Conservation (phyloP, 208 protist genomes). For the Trypanosoma caninum region DNA sequence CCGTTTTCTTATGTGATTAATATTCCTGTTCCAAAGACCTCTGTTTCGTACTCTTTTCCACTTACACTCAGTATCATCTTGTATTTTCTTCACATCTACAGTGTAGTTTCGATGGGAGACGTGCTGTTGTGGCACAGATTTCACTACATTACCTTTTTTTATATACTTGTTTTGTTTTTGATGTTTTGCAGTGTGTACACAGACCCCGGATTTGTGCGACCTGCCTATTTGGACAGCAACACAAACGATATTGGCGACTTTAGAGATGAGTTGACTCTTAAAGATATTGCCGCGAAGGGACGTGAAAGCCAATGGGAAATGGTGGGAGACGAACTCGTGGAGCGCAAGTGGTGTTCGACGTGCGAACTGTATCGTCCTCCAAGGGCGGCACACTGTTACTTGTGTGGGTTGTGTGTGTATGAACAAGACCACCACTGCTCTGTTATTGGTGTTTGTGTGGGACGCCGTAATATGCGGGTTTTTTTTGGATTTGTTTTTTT, state of each 20-base stretch:
- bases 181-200: slow-evolving; percentile 56
- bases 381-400: slow-evolving; percentile 88
- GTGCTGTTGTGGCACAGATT: slow-evolving; percentile 35
- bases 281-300: slow-evolving; percentile 64
- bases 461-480: slow-evolving; percentile 50
- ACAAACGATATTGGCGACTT: background rate
- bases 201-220: slow-evolving; percentile 78
- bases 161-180: slow-evolving; percentile 42
- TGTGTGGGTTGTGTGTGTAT: slow-evolving; percentile 81
- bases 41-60: slow-evolving; percentile 65
- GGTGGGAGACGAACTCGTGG: slow-evolving; percentile 67
- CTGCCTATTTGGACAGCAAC: slow-evolving; percentile 54
- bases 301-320: slow-evolving; percentile 69
- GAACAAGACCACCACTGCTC: slow-evolving; percentile 91
- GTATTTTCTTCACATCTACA: slow-evolving; percentile 32
- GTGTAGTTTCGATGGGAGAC: slow-evolving; percentile 29
- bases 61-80: slow-evolving; percentile 26
- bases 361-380: slow-evolving; percentile 82
- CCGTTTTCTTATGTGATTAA: slow-evolving; percentile 57
- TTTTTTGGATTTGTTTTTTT: slow-evolving; percentile 51
- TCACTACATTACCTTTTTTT: slow-evolving; percentile 27
- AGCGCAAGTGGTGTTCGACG: slow-evolving; percentile 89
- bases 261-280: slow-evolving; percentile 50
- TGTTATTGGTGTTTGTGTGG: slow-evolving; percentile 83
- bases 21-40: slow-evolving; percentile 64